Evolutionary conservation across 2,329 filamentous ascomycete genomes (phyloP), one percentile per base, ranked within the genome.

Genomic region (Aspergillus sp.): DNA sequence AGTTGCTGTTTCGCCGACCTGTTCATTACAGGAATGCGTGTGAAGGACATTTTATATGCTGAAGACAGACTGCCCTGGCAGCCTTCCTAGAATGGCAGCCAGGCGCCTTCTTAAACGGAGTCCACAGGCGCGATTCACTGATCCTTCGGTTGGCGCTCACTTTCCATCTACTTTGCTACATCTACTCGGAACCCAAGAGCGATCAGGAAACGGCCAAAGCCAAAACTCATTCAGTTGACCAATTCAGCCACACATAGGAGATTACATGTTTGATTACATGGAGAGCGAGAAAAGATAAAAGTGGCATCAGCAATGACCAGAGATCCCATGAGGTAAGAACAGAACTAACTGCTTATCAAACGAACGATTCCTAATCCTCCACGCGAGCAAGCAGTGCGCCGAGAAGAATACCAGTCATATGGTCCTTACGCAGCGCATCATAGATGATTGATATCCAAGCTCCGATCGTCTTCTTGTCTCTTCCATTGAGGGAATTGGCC

Each of bases 401-500:
- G 10, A 47, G 45, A 20, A 47, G 9, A 12, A 47, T 24, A 47
- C 46, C 54, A 50, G n/a, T 55, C 46, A 55, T 22, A 11, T 18
- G 50, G 7, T 32, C 45, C 10, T 50, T 29, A 12, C 63, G 55
- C 55, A 56, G 46, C 3, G 55, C 55, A 24, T 57, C 55, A 49
- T 57, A 53, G 7, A 57, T 45, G n/a, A 57, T 26, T n/a, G 55
- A 57, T 6, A 57, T 57, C 55, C 55, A 57, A 1, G 47, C 32
- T 2, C 55, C 55, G 12, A 57, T 45, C 5, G 55, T 53, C 24
- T 42, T 46, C 20, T 57, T 57, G 6, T 4, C 49, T 32, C 55
- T 45, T 3, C 55, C 55, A 29, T 53, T 36, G n/a, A 57, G 20
- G 7, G 6, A 47, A 29, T 32, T 32, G 6, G 32, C 7, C 24